Evolutionary conservation across 2,329 filamentous ascomycete species (phyloP), one percentile per base, ranked within the genome.

Genomic region (Penicillium sp.): DNA sequence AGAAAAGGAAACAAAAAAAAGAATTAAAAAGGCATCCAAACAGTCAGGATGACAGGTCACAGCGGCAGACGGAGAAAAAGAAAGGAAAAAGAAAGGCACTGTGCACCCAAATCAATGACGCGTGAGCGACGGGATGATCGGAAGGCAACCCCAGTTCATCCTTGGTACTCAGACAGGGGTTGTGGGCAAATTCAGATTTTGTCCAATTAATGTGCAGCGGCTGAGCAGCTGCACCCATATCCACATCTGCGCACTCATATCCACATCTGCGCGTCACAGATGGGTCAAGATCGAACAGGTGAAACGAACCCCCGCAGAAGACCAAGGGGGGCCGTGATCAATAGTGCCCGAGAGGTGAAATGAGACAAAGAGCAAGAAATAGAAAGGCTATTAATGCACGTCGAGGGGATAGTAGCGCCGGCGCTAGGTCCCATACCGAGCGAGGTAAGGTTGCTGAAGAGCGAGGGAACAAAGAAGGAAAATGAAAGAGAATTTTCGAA

Each of bases 241-340:
- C 64, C 64, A 56, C 60, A 65, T 60, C 53, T 60, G 55, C 55
- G 59, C 60, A 50, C 50, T 27, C 40, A 58, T 58, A 62, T 65
- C 64, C 64, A 56, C 60, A 65, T 60, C 53, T 60, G 55, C 55
- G 59, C 60, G 54, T 65, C 60, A 45, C 25, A 50, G 48, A 38
- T 43, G 19, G 36, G 16, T 34, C 38, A 54, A 54, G 50, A 51
- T 51, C 40, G 34, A 47, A 41, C 15, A 34, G 36, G 31, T 57
- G 54, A 56, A 53, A 50, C 40, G 41, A 47, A 25, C 23, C 54
- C 58, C 60, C 53, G 51, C 58, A 48, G 13, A 21, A 21, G 23
- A 21, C 38, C 23, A 23, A 29, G 31, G 11, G 23, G 50, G 53
- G 25, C 31, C 31, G 27, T 34, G 23, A 41, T 50, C 27, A 39